A percentile compares a stretch with the other conserved stretches of the same genome.
Conservation (phyloP, 1,139 yeast species). For the Meyerozyma carpophila region DNA sequence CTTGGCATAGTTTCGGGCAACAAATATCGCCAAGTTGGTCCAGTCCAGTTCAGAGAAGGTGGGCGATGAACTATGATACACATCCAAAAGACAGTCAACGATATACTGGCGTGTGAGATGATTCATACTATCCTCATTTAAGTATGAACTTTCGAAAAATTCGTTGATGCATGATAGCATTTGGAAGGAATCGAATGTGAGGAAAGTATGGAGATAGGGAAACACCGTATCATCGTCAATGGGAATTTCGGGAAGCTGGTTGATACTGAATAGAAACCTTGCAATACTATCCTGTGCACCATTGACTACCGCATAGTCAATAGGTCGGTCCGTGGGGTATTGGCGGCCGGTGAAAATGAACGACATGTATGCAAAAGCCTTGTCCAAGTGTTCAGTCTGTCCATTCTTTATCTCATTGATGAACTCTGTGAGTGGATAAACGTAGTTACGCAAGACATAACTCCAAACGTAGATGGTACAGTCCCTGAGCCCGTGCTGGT, state of each 20-base stretch:
- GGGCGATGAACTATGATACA: conserved; percentile 29
- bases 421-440: conserved; percentile 61
- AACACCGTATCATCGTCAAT: conserved; percentile 37
- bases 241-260: conserved; percentile 20
- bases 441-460: conserved; percentile 56
- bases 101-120: conserved; percentile 55
- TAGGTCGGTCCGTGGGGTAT: conserved; percentile 61
- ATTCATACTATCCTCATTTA: conserved; percentile 47
- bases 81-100: conserved; percentile 58
- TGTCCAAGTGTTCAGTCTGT: conserved; percentile 16
- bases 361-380: conserved; percentile 58
- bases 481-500: conserved; percentile 48
- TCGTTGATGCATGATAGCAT: conserved; percentile 67
- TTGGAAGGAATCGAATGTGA: conserved; percentile 48
- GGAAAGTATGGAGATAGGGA: conserved; percentile 51
- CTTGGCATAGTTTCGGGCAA: conserved; percentile 74
- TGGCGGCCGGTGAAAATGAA: conserved; percentile 71
- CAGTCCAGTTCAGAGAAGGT: conserved; percentile 29
- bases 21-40: conserved; percentile 54
- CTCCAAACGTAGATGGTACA: conserved; percentile 68
- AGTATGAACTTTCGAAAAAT: conserved; percentile 66
- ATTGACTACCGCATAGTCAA: conserved; percentile 21
- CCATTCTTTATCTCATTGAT: conserved; percentile 21
- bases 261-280: conserved; percentile 42
- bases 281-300: conserved; percentile 47